phyloP scores from a whole-genome alignment of 2,329 filamentous ascomycete genomes.

The Mycosphaerella sp. region DNA sequence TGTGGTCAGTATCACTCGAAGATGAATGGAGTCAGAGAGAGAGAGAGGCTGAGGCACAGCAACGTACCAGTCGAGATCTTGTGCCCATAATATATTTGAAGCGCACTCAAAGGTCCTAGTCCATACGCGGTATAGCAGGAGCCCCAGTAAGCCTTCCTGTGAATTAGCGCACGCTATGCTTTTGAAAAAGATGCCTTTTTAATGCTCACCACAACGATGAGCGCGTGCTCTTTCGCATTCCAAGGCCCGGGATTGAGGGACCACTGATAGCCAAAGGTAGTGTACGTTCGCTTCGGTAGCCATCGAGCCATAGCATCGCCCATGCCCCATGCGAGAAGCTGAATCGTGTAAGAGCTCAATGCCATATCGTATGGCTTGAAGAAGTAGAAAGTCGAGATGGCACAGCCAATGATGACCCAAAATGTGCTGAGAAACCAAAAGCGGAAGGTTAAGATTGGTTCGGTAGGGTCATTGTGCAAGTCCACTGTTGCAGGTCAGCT shows the following conservation, averaged over 20 bases:
- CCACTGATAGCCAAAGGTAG: slow-evolving; percentile 29
- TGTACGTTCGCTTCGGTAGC: slow-evolving; percentile 23
- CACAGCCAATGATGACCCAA: slow-evolving; percentile 16
- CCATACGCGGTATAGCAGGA: slow-evolving; percentile 13
- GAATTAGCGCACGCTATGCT: neutral
- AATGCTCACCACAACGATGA: slow-evolving; percentile 26
- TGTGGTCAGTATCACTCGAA: neutral
- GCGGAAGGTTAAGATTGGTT: slow-evolving; percentile 18
- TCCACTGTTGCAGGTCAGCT: neutral
- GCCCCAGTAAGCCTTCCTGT: slow-evolving; percentile 27
- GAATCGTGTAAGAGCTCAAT: slow-evolving; percentile 9
- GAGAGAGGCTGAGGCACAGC: too few relatives aligned
- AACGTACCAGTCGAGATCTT: slow-evolving; percentile 4
- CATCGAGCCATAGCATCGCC: slow-evolving; percentile 14
- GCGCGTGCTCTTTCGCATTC: slow-evolving; percentile 34
- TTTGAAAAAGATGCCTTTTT: too few relatives aligned
- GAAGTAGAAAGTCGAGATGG: slow-evolving; percentile 15
- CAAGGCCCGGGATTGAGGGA: slow-evolving; percentile 32
- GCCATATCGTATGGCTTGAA: slow-evolving; percentile 16
- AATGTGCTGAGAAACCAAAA: slow-evolving; percentile 18
- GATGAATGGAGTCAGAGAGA: too few relatives aligned
- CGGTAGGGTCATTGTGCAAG: slow-evolving; percentile 14
- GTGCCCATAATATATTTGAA: slow-evolving; percentile 16
- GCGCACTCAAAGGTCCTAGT: slow-evolving; percentile 14
- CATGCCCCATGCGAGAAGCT: slow-evolving; percentile 16